Percentiles rank a stretch among this genome's conserved stretches.
Conservation (phyloP, 2,329 filamentous ascomycete genomes). For the Xenoacremonium recifei region DNA sequence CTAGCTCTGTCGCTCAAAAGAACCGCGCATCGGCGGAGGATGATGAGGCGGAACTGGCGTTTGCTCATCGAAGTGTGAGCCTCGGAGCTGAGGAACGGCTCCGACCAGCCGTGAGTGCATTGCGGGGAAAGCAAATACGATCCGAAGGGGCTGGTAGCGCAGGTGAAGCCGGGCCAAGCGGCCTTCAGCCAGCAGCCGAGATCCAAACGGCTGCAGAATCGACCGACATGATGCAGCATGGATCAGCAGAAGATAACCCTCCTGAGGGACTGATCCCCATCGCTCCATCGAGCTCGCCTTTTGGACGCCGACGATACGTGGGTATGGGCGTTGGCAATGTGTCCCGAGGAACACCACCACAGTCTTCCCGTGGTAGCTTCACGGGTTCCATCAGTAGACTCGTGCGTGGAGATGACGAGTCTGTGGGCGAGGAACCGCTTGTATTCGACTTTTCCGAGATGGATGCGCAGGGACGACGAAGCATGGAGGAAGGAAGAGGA, state of each 20-base stretch:
- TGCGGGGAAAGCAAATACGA: constrained; percentile 48
- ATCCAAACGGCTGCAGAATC: constrained; percentile 36
- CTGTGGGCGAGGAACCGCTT: constrained; percentile 65
- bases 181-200: constrained; percentile 42
- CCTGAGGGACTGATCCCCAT: constrained; percentile 43
- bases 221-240: constrained; percentile 39
- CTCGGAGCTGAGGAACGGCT: constrained; percentile 64
- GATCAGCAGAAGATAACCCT: constrained; percentile 45
- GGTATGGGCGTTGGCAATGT: constrained; percentile 36
- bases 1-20: constrained; percentile 68
- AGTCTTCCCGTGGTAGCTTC: constrained; percentile 46
- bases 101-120: constrained; percentile 61
- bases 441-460: constrained; percentile 74
- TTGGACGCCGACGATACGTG: constrained; percentile 45
- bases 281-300: constrained; percentile 43
- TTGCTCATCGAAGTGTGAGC: constrained; percentile 66
- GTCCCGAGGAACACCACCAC: constrained; percentile 42
- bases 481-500: constrained; percentile 53
- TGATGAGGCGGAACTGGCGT: constrained; percentile 60
- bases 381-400: constrained; percentile 38
- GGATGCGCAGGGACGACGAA: constrained; percentile 56
- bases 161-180: constrained; percentile 16
- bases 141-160: constrained; percentile 31
- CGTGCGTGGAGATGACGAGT: constrained; percentile 44
- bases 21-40: constrained; percentile 53